Base-by-base conservation (phyloP, 805 yeast genomes). In the Sugiyamaella floridensis region DNA sequence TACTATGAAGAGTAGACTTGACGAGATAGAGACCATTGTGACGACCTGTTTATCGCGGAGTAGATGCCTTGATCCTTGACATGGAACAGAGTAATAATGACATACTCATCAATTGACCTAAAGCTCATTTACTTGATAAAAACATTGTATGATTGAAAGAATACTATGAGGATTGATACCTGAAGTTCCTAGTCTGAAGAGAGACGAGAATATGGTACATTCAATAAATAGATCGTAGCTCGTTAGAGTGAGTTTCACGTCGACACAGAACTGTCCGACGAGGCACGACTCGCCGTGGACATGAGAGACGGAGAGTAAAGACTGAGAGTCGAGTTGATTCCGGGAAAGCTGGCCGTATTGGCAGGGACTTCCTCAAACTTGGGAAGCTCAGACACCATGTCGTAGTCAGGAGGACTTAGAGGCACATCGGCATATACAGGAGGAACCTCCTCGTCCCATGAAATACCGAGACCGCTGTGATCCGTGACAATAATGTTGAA, bases 371-470 rank as follows among this genome's bases (percentile, higher is more conserved):
- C 60, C 34, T 58, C 59, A 12, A 59, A 43, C 45, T 48, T 52
- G 29, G 60, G 60, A 19, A 55, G 50, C 16, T 54, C 48, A 8
- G 63, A 64, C 1, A 67, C 60, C 14, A 54, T 56, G 40, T 70
- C 76, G 67, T 93, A 92, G 2, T 82, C 80, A 1, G 99, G 99
- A 0, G 99, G 99, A 19, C 90, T 81, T 43, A 88, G 74, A 0
- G 95, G 81, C 18, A 93, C 89, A 59, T 89, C 92, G 50, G 81
- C 88, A 63, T 93, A 93, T 18, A 89, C 86, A 1, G 99, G 99
- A 1, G 99, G 99, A 15, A 95, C 98, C 68, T 93, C 99, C 65
- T 92, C 97, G 68, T 92, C 97, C 98, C 99, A 93, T 0, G 97
- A 86, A 29, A 93, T 88, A 4, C 99, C 99, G 43, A 93, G 75